Evolutionary conservation across 2,329 filamentous ascomycete species (phyloP).

Genomic region (Aspergillus sp.): DNA sequence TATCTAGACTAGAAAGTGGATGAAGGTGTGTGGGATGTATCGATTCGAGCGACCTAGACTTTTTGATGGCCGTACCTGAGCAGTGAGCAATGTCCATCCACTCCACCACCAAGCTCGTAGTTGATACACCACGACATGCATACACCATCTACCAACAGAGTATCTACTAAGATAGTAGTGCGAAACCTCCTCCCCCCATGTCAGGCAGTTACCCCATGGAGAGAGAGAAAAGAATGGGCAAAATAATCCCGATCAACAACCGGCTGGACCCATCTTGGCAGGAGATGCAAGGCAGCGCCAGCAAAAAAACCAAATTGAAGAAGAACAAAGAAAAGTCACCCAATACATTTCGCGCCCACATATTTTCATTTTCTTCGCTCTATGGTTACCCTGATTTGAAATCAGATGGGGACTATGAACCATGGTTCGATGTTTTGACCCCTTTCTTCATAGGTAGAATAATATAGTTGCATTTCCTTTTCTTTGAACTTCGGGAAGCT

Average conservation of each 20-base stretch:
- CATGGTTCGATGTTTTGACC: not conserved
- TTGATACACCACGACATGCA: not conserved
- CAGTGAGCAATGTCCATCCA: not conserved
- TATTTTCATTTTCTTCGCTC: not conserved
- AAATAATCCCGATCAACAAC: not conserved
- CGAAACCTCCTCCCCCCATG: not conserved
- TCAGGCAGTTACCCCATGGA: not conserved
- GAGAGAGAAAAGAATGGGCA: not conserved
- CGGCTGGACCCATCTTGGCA: slow-evolving; percentile 3
- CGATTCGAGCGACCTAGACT: not conserved
- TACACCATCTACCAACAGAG: no score
- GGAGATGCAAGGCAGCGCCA: not conserved
- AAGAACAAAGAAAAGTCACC: not conserved
- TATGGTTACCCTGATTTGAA: slow-evolving; percentile 11
- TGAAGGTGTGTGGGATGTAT: not conserved
- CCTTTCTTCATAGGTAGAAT: not conserved
- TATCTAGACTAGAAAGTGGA: no score
- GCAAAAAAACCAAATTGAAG: not conserved
- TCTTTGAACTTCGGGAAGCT: not conserved
- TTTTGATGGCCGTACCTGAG: not conserved
- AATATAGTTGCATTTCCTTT: not conserved
- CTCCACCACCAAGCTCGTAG: not conserved
- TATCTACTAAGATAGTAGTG: no score
- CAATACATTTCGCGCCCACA: not conserved
- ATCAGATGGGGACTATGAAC: not conserved